Base-by-base conservation (phyloP, 306 rosid species). In the Glycyrrhiza uralensis region DNA sequence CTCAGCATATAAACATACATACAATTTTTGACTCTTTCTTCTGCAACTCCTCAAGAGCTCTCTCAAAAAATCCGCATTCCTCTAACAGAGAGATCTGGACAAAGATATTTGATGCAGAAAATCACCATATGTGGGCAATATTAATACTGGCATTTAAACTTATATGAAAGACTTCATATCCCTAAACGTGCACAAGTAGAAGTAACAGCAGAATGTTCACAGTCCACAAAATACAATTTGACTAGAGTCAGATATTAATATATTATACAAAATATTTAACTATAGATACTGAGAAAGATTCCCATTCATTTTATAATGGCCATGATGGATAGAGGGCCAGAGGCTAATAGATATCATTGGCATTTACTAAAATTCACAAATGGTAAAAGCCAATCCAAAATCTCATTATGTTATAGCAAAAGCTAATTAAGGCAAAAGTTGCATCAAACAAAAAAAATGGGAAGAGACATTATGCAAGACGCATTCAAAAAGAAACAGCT, bases 31-130 rank as follows among this genome's bases (percentile, higher is more conserved):
- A 61, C 79, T 83, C 96, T 62, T 87, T 86, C 84, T 83, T 91
- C 70, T 35, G 92, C 85, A 93, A 84, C 79, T 93, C 98, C 78
- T 79, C 87, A 39, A 89, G 78, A 54, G 96, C 98, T 84, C 89
- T 87, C 74, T 90, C 96, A 72, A 80, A 71, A 59, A 56, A 72
- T 57, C 87, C 86, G 10, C 90, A 84, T 77, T 93, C 98, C 62
- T 93, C 97, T 56, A 93, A 75, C 93, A 90, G 78, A 38, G 98
- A 87, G 75, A 93, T 79, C 97, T 93, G 85, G 54, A 80, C 29
- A 54, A 56, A 76, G 47, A 59, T 33, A 62, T 32, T 74, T 61
- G 63, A 78, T 35, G 28, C 75, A 76, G 50, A 76, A 81, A 56
- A 56, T 38, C 74, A 70, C 64, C 54, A 62, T 45, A 12, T 46